Base-by-base conservation (phyloP, 2,329 filamentous ascomycete species). In the Claviceps quebecensis region DNA sequence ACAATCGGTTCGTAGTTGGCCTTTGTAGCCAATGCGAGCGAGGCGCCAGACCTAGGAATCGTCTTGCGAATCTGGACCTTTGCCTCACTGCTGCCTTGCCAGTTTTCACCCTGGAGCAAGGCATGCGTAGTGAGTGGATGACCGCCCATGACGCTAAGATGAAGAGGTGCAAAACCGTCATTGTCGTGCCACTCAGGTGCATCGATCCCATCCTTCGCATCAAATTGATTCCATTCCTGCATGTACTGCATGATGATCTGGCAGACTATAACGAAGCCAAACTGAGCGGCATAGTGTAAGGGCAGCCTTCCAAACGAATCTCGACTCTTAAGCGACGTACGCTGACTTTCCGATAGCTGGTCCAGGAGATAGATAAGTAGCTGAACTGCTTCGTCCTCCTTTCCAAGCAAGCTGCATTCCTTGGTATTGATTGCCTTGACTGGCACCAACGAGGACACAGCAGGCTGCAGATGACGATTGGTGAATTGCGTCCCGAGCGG, bases 241-340 rank as follows among this genome's bases (percentile, higher is more conserved):
- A 98, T 90, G 60, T 85, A 84, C 56, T 84, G 81, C 70, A 96
- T 90, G 57, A 97, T 78, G 23, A 90, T 76, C 62, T 95, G 78
- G 62, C 88, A 95, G 9, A 96, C 83, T n/a, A 88, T 80, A 3
- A 93, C 86, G 59, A 96, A 89, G 2, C 93, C 93, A 63, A 94
- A 95, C 64, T 97, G 89, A 0, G 93, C 91, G 2, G 89, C 89
- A 63, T 96, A 96, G 65, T 97, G 91, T 11, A 97, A 74, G 1
- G 91, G 89, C 14, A 91, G 76, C 4, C 91, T 84, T 2, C 88
- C 90, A 54, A 91, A 86, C 0, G 81, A 76, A 67, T 97, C 91
- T 53, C 77, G 81, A 13, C 78, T 77, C 48, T 77, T 72, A 11
- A 97, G 71, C 0, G 84, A 84, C 13, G 65, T 57, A 11, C 83